phyloP scores from a whole-genome alignment of 169 alveolate genomes.

The Plasmodium fragile region DNA sequence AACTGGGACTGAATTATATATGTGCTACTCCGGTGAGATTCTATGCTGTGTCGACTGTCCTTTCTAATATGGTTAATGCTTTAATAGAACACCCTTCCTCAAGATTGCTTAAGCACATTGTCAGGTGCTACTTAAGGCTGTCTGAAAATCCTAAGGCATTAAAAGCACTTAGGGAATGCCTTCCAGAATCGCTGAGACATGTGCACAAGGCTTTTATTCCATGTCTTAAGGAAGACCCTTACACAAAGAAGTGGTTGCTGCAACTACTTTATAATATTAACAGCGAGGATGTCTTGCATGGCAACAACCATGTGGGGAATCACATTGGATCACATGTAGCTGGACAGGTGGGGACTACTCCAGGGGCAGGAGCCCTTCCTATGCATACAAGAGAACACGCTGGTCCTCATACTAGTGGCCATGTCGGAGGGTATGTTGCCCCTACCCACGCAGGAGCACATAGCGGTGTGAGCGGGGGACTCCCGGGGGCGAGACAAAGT shows the following conservation, averaged over 20 bases:
- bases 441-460: not conserved
- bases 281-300: not conserved
- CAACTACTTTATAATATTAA: constrained; percentile 84
- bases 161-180: constrained; percentile 90
- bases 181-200: constrained; percentile 85
- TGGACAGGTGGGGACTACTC: not conserved
- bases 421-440: not conserved
- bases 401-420: not conserved
- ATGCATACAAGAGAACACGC: not conserved
- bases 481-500: not conserved
- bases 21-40: constrained; percentile 98
- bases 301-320: not conserved
- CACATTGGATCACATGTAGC: not conserved
- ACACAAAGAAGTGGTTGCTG: constrained; percentile 85
- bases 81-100: constrained; percentile 92
- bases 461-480: not conserved
- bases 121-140: constrained; percentile 97
- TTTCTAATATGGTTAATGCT: constrained; percentile 94
- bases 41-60: constrained; percentile 96
- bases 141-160: constrained; percentile 95
- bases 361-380: not conserved
- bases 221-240: constrained; percentile 87
- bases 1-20: constrained; percentile 95
- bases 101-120: constrained; percentile 96
- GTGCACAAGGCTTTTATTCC: constrained; percentile 86